A percentile compares a stretch with the other conserved stretches of the same genome.
Conservation (phyloP, 2,329 filamentous ascomycete species). For the Fusarium pininemorale region DNA sequence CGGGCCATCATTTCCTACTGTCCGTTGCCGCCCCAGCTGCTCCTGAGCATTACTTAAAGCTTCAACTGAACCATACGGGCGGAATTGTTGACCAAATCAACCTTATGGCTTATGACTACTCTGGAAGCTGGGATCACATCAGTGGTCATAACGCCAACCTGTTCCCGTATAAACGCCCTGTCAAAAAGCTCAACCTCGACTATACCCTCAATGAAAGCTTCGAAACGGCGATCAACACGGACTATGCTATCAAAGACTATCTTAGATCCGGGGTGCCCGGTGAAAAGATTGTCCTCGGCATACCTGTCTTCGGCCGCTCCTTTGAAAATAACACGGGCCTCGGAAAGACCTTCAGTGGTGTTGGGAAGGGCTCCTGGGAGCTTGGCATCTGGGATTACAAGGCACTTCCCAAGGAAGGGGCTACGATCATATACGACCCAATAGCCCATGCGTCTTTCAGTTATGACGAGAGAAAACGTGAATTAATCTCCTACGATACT, state of each 20-base stretch:
- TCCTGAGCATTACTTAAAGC: constrained; percentile 12
- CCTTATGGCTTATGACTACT: constrained; percentile 32
- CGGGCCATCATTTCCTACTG: constrained; percentile 15
- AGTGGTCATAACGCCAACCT: constrained; percentile 32
- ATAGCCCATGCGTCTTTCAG: constrained; percentile 28
- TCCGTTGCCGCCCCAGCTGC: constrained; percentile 28
- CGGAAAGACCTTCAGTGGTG: constrained; percentile 19
- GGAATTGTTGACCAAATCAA: constrained; percentile 23
- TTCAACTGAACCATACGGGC: constrained; percentile 16
- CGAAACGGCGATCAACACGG: neutral
- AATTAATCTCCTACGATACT: constrained; percentile 30
- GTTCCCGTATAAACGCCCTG: constrained; percentile 51
- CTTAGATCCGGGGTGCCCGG: constrained; percentile 10
- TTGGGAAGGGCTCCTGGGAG: constrained; percentile 26
- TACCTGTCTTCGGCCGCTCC: constrained; percentile 31
- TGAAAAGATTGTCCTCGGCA: constrained; percentile 28
- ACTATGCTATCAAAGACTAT: constrained; percentile 16
- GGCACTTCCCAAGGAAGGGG: constrained; percentile 22
- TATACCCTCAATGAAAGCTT: neutral
- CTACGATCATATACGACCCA: constrained; percentile 13
- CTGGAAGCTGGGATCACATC: constrained; percentile 41
- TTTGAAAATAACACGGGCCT: constrained; percentile 24
- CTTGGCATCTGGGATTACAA: constrained; percentile 33
- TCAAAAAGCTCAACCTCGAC: constrained; percentile 15
- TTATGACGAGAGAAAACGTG: constrained; percentile 21